Conservation (phyloP, 305 asterid species). For the Lippia alba region DNA sequence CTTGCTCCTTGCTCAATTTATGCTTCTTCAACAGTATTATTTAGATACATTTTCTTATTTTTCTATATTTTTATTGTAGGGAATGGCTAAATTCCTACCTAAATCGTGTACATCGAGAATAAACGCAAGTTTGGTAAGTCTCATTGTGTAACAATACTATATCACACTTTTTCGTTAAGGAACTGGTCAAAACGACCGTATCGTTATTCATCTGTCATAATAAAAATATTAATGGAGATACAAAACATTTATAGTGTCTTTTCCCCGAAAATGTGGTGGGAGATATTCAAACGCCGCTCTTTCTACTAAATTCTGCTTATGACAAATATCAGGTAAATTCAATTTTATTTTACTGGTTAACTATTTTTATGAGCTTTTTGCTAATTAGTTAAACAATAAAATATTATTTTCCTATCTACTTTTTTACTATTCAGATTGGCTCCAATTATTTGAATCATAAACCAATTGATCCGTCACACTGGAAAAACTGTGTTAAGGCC, state of each 20-base stretch:
- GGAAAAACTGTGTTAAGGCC: too few relatives aligned
- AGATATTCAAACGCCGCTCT: conserved; percentile 24
- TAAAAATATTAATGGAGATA: too few relatives aligned
- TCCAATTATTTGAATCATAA: too few relatives aligned
- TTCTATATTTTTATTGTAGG: conserved; percentile 24
- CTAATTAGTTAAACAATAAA: too few relatives aligned
- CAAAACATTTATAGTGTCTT: conserved; percentile 40
- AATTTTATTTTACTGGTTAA: not conserved
- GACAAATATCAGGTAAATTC: conserved; percentile 41
- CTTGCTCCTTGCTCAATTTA: too few relatives aligned
- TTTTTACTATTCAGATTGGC: too few relatives aligned
- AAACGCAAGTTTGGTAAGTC: conserved; percentile 38
- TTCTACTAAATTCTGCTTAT: conserved; percentile 31
- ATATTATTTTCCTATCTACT: too few relatives aligned
- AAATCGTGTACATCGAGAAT: conserved; percentile 47
- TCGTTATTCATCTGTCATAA: too few relatives aligned
- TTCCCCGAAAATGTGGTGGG: conserved; percentile 46
- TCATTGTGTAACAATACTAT: not conserved
- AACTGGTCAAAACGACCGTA: too few relatives aligned
- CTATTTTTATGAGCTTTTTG: too few relatives aligned
- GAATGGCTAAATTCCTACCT: conserved; percentile 38
- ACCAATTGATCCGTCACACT: too few relatives aligned
- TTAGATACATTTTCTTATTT: not conserved
- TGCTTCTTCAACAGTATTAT: not conserved
- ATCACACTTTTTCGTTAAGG: too few relatives aligned